Percentiles rank a stretch among this genome's conserved stretches.
These are phyloP conservation scores for Apiospora aurea DNA, from an alignment of 2,329 filamentous ascomycete genomes.

Conservation along the genomic window DNA sequence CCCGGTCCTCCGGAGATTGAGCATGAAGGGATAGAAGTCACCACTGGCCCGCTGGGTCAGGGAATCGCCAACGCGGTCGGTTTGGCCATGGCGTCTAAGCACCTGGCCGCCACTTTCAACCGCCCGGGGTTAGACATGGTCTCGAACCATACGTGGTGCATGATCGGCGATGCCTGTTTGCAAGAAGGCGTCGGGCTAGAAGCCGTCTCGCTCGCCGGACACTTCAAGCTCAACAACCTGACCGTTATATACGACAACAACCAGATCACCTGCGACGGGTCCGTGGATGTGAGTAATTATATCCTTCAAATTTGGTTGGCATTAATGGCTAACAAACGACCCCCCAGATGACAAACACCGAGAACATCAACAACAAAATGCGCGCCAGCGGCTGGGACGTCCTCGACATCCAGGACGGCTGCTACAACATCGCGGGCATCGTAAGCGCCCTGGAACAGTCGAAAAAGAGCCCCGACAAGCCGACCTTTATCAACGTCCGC, in stretches of 20 bases:
- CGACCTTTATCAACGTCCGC: constrained; percentile 63
- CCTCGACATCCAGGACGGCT: constrained; percentile 57
- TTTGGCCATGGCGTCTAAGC: constrained; percentile 61
- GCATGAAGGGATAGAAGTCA: constrained; percentile 61
- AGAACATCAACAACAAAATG: constrained; percentile 64
- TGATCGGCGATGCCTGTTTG: constrained; percentile 62
- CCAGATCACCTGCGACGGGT: constrained; percentile 62
- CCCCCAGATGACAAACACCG: constrained; percentile 50
- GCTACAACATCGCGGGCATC: constrained; percentile 54
- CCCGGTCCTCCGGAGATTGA: constrained; percentile 64
- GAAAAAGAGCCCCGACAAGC: constrained; percentile 49
- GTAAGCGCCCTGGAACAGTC: constrained; percentile 53
- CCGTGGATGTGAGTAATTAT: constrained; percentile 48
- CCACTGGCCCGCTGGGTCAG: constrained; percentile 63
- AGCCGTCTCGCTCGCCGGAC: constrained; percentile 60
- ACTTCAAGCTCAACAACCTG: constrained; percentile 58
- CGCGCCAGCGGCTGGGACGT: constrained; percentile 59
- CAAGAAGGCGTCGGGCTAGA: constrained; percentile 63
- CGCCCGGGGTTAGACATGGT: constrained; percentile 55
- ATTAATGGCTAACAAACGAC: background rate
- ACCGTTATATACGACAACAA: constrained; percentile 65
- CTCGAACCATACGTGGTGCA: constrained; percentile 59
- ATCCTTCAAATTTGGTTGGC: no score
- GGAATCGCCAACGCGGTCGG: constrained; percentile 64
- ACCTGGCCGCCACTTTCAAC: constrained; percentile 59